Evolutionary conservation across 2,329 filamentous ascomycete species (phyloP).

Genomic region (Hypoxylon sp.): DNA sequence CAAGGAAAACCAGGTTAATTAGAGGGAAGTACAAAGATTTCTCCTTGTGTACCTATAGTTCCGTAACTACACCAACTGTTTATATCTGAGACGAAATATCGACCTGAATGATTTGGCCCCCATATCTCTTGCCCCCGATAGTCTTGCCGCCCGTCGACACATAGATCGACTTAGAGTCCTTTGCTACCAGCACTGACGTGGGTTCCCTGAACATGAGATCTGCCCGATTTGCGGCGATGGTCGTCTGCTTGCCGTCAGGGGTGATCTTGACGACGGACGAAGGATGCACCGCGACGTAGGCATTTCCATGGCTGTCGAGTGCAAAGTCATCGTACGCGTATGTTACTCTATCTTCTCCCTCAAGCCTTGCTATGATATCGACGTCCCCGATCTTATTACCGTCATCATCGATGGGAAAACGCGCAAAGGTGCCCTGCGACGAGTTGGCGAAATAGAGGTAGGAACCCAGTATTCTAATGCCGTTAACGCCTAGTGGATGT

Average conservation of each 20-base stretch:
- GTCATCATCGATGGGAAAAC: background rate
- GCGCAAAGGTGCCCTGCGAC: slow-evolving; percentile 31
- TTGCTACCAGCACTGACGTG: background rate
- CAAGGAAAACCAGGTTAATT: background rate
- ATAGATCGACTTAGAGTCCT: background rate
- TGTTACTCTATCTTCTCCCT: too few species aligned
- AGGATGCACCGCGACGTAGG: background rate
- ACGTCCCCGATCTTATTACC: background rate
- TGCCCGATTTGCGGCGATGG: background rate
- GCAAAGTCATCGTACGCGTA: background rate
- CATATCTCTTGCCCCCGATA: background rate
- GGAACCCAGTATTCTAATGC: slow-evolving; percentile 33
- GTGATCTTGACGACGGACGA: background rate
- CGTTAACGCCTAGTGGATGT: slow-evolving; percentile 40
- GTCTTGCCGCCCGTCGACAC: background rate
- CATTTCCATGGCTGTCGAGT: background rate
- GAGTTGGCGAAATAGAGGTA: slow-evolving; percentile 49
- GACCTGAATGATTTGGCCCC: background rate
- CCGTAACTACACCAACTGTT: too few species aligned
- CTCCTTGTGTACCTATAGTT: too few species aligned
- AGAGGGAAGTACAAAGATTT: too few species aligned
- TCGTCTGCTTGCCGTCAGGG: background rate
- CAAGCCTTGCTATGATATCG: background rate
- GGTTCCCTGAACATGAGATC: background rate
- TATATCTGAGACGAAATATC: background rate